Base-by-base conservation (phyloP, 495 filamentous ascomycete genomes). In the Penicillium daleae region DNA sequence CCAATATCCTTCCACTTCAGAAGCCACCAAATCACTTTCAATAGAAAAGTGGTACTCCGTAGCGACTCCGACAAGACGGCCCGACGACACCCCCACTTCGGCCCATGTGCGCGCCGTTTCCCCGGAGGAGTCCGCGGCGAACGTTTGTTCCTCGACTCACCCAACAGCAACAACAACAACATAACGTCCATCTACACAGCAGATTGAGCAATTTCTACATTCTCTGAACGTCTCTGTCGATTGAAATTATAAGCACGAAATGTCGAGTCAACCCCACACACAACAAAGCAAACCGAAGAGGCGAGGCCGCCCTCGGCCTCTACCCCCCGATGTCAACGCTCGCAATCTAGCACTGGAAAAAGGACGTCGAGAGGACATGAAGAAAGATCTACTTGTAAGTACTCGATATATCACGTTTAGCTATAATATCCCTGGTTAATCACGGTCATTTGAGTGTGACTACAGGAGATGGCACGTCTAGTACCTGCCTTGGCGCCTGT, bases 341-440 rank as follows among this genome's bases (percentile, higher is more conserved):
- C 46, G 26, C 12, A 50, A 50, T 50, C 15, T 50, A 29, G 46
- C 46, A 12, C 46, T 50, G 1, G 46, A 29, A 17, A 50, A 50
- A 50, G 46, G 24, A 4, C 46, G 46, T 4, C 46, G 46, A 50
- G 46, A 50, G 24, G 24, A 50, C 15, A 50, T 50, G 46, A 57
- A 57, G 8, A 57, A 42, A 21, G 27, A 57, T 24, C 56, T 50
- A 24, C 46, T 50, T 15, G 44, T 48, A 48, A 15, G 22, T 15
- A 0, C 22, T 26, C 22, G 6, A 15, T 0, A 48, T 27, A 13
- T 6, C 24, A 17, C 10, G 6, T 10, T 24, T 19, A 24, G 9
- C 8, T 27, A 26, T 27, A 12, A 6, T 2, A 2, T 2, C 6
- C 6, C 12, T 10, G 46, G 3, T 24, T 49, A 27, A 49, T 17